Conservation (phyloP, 164 flowering plant species). For the Kalanchoe fedtschenkoi region DNA sequence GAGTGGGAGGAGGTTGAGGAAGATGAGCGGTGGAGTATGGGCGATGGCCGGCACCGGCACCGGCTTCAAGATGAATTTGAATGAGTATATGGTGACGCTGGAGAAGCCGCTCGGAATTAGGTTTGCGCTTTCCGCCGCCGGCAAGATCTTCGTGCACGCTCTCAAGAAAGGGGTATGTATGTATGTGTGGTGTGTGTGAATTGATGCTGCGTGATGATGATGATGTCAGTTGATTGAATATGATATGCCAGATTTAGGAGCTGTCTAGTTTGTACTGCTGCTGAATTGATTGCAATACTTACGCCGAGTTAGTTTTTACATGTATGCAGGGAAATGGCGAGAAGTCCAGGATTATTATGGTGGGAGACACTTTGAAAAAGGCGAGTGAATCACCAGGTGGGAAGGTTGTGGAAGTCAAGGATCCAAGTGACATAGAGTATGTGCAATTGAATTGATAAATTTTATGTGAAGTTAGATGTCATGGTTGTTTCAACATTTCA, state of each 20-base stretch:
- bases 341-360: slow-evolving; percentile 85
- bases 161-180: slow-evolving; percentile 68
- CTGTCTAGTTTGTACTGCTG: not conserved
- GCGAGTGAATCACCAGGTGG: slow-evolving; percentile 53
- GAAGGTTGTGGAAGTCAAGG: slow-evolving; percentile 48
- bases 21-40: slow-evolving; percentile 20
- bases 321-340: slow-evolving; percentile 76
- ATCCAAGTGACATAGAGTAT: slow-evolving; percentile 61
- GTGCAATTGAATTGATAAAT: slow-evolving; percentile 9
- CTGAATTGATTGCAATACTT: not conserved
- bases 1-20: not conserved
- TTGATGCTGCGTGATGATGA: no score
- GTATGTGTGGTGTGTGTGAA: no score
- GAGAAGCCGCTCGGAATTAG: slow-evolving; percentile 81
- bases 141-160: slow-evolving; percentile 66
- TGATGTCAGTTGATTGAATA: no score
- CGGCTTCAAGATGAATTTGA: slow-evolving; percentile 70
- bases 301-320: not conserved
- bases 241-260: not conserved
- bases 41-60: slow-evolving; percentile 34
- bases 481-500: not conserved
- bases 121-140: slow-evolving; percentile 63
- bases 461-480: not conserved
- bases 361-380: slow-evolving; percentile 81
- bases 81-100: slow-evolving; percentile 89